Base-by-base conservation (phyloP, 2,329 filamentous ascomycete species). In the Diaporthe longicolla region DNA sequence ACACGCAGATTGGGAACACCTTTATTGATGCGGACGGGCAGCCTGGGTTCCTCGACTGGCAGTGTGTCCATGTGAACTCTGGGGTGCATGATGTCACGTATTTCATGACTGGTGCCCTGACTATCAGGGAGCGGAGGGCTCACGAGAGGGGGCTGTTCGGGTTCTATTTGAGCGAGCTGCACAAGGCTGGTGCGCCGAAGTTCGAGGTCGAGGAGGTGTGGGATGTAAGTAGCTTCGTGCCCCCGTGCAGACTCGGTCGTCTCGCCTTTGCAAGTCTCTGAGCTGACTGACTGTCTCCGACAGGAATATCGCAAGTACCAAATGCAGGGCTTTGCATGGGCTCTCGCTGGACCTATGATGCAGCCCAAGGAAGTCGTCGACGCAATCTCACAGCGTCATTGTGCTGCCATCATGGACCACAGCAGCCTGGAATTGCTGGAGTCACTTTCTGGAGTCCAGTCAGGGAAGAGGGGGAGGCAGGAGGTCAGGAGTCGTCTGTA, bases 11-110 rank as follows among this genome's bases (percentile, higher is more conserved):
- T 17, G 84, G 84, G 40, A 86, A 86, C 76, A 80, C 83, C n/a
- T 86, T 84, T 77, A 82, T 86, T 59, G 82, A 82, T 0, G 75
- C 79, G 3, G 79, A 82, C 2, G 81, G 80, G 0, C 63, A 77
- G 26, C 82, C 81, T 2, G 80, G 83, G 1, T 86, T 86, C 76
- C 73, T 86, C 0, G 84, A 86, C 79, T 86, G 83, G 84, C 82
- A 82, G 32, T 81, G 81, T 0, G 81, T 82, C 45, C 83, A 85
- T 76, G 83, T 85, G 45, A 84, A 81, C 0, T 85, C 83, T 5
- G 82, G 81, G 71, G 84, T 86, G 74, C 85, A 86, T 72, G 85
- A 86, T 69, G 76, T 86, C 4, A 81, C 82, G 10, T 86, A 86
- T 76, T 81, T 82, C 74, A 79, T 86, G 77, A 82, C 82, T 1